Conservation (phyloP, 495 filamentous ascomycete species). For the Neurospora sp. region DNA sequence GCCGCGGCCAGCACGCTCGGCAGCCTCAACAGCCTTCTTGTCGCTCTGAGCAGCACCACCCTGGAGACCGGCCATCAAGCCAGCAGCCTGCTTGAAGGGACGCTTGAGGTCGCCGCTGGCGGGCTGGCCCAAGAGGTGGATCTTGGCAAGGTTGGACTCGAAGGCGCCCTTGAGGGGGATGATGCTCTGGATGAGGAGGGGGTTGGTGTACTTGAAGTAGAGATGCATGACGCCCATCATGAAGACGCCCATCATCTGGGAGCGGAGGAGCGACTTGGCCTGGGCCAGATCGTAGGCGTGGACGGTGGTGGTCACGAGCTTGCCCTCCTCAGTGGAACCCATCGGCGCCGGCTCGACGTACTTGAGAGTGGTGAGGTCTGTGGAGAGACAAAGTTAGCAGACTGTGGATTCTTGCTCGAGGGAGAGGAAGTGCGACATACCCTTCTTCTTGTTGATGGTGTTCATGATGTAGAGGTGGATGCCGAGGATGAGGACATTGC, state of each 20-base stretch:
- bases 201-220: constrained; percentile 99
- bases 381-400: constrained; percentile 5
- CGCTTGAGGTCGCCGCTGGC: constrained; percentile 85
- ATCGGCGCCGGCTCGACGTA: constrained; percentile 92
- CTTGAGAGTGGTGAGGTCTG: constrained; percentile 95
- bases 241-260: constrained; percentile 85
- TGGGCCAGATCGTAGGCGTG: constrained; percentile 86
- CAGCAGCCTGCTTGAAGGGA: constrained; percentile 81
- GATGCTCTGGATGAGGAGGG: constrained; percentile 95
- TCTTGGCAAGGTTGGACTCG: constrained; percentile 91
- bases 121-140: constrained; percentile 84
- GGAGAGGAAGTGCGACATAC: constrained; percentile 37
- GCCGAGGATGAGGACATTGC: constrained; percentile 77
- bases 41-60: constrained; percentile 75
- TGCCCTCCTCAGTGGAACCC: constrained; percentile 85
- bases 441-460: constrained; percentile 89
- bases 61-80: constrained; percentile 65
- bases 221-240: constrained; percentile 99
- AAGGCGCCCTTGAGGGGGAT: constrained; percentile 92
- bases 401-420: not conserved
- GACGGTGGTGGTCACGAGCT: constrained; percentile 90
- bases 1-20: constrained; percentile 76
- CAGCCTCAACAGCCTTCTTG: constrained; percentile 87
- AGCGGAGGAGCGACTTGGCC: constrained; percentile 70
- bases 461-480: constrained; percentile 75